Evolutionary conservation across 176 grass and related monocot species (phyloP).

Genomic region (Aechmea fasciata): DNA sequence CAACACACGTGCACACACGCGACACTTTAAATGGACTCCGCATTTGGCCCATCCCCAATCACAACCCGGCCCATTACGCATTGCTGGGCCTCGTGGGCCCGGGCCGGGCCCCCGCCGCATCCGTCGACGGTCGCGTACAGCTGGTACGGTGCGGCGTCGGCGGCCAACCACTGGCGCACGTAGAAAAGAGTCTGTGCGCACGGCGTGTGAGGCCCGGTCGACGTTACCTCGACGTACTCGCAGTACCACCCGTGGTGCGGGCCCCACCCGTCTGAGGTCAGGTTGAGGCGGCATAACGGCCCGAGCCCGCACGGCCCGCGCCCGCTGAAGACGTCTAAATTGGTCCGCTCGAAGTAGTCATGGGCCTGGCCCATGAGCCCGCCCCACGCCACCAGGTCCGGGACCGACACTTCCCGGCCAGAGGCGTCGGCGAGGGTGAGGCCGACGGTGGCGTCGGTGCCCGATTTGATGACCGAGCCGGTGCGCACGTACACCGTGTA

Average conservation of each 20-base stretch:
- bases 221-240: constrained; percentile 85
- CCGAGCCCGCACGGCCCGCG: constrained; percentile 62
- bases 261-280: constrained; percentile 63
- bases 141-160: constrained; percentile 46
- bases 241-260: constrained; percentile 88
- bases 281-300: constrained; percentile 48
- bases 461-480: constrained; percentile 70
- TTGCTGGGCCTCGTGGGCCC: not conserved
- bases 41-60: not conserved
- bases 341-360: constrained; percentile 91
- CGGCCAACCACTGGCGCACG: constrained; percentile 93
- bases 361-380: constrained; percentile 48
- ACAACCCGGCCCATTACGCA: not conserved
- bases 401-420: constrained; percentile 41
- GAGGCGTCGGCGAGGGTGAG: constrained; percentile 37
- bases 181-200: constrained; percentile 67
- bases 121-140: constrained; percentile 41
- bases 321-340: constrained; percentile 97
- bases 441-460: constrained; percentile 72
- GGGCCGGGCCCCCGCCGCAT: constrained; percentile 14
- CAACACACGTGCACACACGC: too few species aligned
- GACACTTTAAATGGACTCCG: not conserved
- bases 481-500: constrained; percentile 88
- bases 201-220: constrained; percentile 53
- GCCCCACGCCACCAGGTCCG: constrained; percentile 66